phyloP scores from a whole-genome alignment of 2,329 filamentous ascomycete species.

The Fusarium acutatum region DNA sequence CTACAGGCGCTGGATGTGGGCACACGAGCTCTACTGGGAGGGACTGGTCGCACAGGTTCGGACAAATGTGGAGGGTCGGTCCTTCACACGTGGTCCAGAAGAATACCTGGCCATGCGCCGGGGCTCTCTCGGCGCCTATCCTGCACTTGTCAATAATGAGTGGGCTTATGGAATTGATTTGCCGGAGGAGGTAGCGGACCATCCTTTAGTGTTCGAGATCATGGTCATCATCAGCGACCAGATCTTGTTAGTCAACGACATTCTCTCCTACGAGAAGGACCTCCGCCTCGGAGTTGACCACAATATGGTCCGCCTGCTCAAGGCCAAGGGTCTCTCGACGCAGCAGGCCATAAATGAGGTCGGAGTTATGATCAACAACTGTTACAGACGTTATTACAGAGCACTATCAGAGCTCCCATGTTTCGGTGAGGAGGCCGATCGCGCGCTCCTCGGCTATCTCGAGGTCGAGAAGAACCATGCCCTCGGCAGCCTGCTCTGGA shows the following conservation, averaged over 20 bases:
- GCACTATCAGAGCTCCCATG: background rate
- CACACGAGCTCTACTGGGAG: background rate
- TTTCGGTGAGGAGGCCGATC: background rate
- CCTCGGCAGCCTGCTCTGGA: background rate
- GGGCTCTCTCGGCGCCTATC: background rate
- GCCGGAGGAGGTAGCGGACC: background rate
- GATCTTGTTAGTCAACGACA: background rate
- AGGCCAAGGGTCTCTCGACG: background rate
- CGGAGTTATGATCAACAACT: background rate
- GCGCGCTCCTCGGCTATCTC: background rate
- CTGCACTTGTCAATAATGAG: background rate
- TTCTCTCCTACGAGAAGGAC: background rate
- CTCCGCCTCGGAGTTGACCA: background rate
- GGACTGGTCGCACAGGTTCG: background rate
- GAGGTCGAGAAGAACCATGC: background rate
- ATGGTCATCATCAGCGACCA: background rate
- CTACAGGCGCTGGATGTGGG: background rate
- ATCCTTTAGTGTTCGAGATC: background rate
- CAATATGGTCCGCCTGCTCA: background rate
- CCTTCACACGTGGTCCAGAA: background rate
- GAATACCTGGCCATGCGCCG: background rate
- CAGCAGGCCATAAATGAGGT: background rate
- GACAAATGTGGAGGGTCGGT: background rate
- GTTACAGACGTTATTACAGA: background rate
- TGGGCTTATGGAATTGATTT: background rate